Conservation (phyloP, 768 basidiomycete genomes). For the Trametes cinnabarina region DNA sequence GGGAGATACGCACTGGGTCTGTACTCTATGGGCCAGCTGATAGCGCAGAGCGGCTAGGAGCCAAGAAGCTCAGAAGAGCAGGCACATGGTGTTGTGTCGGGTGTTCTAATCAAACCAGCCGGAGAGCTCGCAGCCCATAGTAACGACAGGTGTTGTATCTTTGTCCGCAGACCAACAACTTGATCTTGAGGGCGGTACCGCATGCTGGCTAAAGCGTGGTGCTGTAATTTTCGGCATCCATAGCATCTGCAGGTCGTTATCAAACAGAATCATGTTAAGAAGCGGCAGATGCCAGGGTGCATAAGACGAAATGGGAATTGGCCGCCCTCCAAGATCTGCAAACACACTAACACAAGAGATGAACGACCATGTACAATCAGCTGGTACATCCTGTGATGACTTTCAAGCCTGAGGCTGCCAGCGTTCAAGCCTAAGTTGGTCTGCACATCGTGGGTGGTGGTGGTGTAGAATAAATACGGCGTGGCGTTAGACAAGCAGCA, state of each 20-base stretch:
- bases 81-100: slow-evolving; percentile 41
- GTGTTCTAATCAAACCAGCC: background rate
- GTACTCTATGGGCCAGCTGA: slow-evolving; percentile 1
- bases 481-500: no score
- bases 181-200: no score
- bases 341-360: background rate
- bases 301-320: no score
- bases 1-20: slow-evolving; percentile 6
- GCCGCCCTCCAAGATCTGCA: no score
- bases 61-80: background rate
- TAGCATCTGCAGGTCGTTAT: no score
- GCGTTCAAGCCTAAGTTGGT: background rate
- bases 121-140: background rate
- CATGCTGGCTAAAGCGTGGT: no score
- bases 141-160: background rate
- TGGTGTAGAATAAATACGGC: no score
- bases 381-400: background rate
- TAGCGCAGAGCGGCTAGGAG: background rate
- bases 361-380: background rate
- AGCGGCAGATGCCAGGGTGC: no score
- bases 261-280: no score
- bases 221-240: no score
- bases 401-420: background rate
- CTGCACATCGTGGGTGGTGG: background rate
- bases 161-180: no score